Conservation (phyloP, 495 filamentous ascomycete genomes). For the Xylona heveae region DNA sequence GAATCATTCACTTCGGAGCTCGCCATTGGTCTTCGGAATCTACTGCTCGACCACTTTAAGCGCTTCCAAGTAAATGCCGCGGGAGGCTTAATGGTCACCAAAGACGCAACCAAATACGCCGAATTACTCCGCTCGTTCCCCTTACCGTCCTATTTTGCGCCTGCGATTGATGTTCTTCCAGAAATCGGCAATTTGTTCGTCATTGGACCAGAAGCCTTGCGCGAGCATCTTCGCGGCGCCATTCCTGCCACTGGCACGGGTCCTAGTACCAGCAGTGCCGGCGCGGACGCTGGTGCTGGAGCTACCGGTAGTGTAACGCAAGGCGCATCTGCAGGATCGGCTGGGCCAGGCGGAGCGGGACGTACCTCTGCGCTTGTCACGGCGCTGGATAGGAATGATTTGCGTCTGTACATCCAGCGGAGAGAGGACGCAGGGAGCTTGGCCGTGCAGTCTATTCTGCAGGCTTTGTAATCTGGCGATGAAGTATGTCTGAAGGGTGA, state of each 20-base stretch:
- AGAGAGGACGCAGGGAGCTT: constrained; percentile 64
- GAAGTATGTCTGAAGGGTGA: too few relatives aligned
- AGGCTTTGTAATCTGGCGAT: constrained; percentile 29
- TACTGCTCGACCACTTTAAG: constrained; percentile 84
- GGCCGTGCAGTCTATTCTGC: constrained; percentile 63
- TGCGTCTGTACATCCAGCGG: constrained; percentile 61
- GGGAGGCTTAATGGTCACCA: constrained; percentile 83
- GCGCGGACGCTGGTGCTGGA: constrained; percentile 7
- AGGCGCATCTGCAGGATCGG: constrained; percentile 13
- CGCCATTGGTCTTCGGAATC: constrained; percentile 48
- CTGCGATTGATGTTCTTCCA: constrained; percentile 58
- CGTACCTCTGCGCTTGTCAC: constrained; percentile 12
- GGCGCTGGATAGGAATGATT: constrained; percentile 44
- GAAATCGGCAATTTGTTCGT: constrained; percentile 97
- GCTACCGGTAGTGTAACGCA: too few relatives aligned
- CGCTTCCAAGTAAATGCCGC: constrained; percentile 79
- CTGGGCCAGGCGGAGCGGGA: constrained; percentile 9
- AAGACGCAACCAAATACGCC: constrained; percentile 85
- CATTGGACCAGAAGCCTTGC: constrained; percentile 71
- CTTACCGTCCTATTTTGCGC: constrained; percentile 45
- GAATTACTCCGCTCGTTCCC: constrained; percentile 64
- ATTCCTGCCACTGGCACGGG: constrained; percentile 12
- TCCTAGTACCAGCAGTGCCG: constrained; percentile 9
- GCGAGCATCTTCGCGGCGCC: constrained; percentile 47
- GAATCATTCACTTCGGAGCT: constrained; percentile 66